These are phyloP conservation scores for Sphagnurus paluster DNA, from an alignment of 1,284 basidiomycete genomes.

Conservation along the genomic window DNA sequence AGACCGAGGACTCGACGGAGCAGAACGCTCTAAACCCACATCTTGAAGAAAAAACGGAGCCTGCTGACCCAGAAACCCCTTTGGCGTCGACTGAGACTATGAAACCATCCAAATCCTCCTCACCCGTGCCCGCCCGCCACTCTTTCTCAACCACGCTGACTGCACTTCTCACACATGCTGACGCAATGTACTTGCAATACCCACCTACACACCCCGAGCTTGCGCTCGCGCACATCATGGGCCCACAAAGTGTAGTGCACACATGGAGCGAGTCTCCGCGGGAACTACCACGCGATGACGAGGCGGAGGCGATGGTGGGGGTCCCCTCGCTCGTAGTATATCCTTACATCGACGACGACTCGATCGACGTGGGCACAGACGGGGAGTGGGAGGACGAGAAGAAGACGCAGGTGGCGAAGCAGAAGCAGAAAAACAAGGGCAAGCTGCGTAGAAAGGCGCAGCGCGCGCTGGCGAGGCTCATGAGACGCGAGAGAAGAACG, in stretches of 20 bases:
- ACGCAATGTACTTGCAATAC: slow-evolving; percentile 35
- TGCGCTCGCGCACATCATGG: slow-evolving; percentile 62
- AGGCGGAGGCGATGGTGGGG: slow-evolving; percentile 61
- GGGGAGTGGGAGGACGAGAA: slow-evolving; percentile 7
- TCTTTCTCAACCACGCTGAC: slow-evolving; percentile 27
- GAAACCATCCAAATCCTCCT: background rate
- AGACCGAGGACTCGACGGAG: too few species aligned
- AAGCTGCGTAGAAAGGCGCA: slow-evolving; percentile 15
- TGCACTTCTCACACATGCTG: slow-evolving; percentile 36
- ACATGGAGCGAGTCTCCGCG: slow-evolving; percentile 55
- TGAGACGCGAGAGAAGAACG: slow-evolving; percentile 29
- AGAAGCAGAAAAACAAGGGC: slow-evolving; percentile 12
- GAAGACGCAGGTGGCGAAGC: slow-evolving; percentile 12
- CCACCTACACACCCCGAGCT: slow-evolving; percentile 41
- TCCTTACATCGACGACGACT: slow-evolving; percentile 42
- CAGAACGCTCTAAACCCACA: background rate
- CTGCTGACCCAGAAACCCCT: too few species aligned
- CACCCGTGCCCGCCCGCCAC: background rate
- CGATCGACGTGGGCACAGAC: slow-evolving; percentile 23
- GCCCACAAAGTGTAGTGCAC: slow-evolving; percentile 58
- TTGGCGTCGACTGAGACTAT: too few species aligned
- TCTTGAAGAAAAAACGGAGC: background rate
- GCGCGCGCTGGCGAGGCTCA: slow-evolving; percentile 22
- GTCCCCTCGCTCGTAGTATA: slow-evolving; percentile 56
- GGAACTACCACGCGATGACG: slow-evolving; percentile 49